phyloP scores from a whole-genome alignment of 306 rosid genomes.

The Vigna trinervia region DNA sequence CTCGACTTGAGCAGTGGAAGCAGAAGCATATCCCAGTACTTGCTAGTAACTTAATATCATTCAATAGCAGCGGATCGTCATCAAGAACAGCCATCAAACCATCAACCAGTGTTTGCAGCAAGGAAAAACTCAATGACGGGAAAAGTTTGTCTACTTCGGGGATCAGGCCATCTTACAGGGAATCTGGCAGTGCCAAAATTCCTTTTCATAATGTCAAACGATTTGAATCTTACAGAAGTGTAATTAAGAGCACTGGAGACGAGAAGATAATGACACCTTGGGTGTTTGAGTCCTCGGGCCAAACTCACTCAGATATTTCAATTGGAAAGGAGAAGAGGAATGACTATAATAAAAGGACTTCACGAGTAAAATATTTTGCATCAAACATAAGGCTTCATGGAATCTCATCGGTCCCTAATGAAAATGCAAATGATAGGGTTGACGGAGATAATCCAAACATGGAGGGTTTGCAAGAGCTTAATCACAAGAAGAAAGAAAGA shows the following conservation, averaged over 20 bases:
- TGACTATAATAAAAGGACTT: conserved; percentile 40
- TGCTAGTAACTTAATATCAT: conserved; percentile 47
- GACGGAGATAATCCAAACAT: conserved; percentile 46
- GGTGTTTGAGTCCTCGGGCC: conserved; percentile 48
- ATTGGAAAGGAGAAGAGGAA: conserved; percentile 54
- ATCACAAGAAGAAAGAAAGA: conserved; percentile 52
- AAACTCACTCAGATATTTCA: conserved; percentile 49
- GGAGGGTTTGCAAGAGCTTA: conserved; percentile 45
- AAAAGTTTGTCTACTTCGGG: conserved; percentile 45
- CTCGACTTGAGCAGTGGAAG: conserved; percentile 83
- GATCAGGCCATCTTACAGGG: conserved; percentile 49
- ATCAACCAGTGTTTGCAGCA: conserved; percentile 42
- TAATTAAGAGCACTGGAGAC: conserved; percentile 48
- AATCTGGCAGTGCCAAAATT: conserved; percentile 45
- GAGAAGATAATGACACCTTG: conserved; percentile 48
- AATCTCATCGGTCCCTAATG: conserved; percentile 49
- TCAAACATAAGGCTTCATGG: conserved; percentile 44
- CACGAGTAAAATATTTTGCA: conserved; percentile 46
- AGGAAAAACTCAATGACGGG: conserved; percentile 45
- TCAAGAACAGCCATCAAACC: conserved; percentile 50
- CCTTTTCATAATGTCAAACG: conserved; percentile 44
- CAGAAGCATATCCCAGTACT: conserved; percentile 51
- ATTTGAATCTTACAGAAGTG: conserved; percentile 51
- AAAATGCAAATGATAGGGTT: conserved; percentile 40
- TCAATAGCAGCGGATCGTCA: conserved; percentile 48